A percentile compares a stretch with the other conserved stretches of the same genome.
Evolutionary conservation across 768 basidiomycete genomes (phyloP).

Genomic region (Podaxis carcinomalis): DNA sequence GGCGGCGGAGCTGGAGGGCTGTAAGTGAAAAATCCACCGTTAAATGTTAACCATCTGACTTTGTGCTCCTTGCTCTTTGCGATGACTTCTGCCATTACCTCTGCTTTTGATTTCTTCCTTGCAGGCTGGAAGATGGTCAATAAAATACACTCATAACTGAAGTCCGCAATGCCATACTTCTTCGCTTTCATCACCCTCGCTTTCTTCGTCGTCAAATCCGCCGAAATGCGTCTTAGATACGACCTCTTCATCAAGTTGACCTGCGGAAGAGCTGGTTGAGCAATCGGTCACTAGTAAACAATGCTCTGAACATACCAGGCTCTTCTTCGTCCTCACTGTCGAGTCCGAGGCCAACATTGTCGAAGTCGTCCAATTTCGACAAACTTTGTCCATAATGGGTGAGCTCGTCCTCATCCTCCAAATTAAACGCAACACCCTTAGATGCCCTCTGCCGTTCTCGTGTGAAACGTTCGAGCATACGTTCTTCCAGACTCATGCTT

Average conservation of each 20-base stretch:
- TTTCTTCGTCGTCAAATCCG: conserved; percentile 74
- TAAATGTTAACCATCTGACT: conserved; percentile 37
- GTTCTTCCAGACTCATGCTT: conserved; percentile 89
- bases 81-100: conserved; percentile 97
- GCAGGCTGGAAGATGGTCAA: conserved; percentile 49
- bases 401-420: conserved; percentile 88
- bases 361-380: conserved; percentile 82
- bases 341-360: conserved; percentile 57
- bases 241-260: conserved; percentile 62
- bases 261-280: conserved; percentile 25
- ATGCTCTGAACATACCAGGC: conserved; percentile 28
- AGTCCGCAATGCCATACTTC: conserved; percentile 25
- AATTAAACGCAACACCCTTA: conserved; percentile 77
- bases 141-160: neutral
- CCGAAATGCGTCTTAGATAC: conserved; percentile 79
- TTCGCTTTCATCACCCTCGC: conserved; percentile 47
- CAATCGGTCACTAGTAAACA: neutral
- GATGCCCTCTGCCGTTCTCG: conserved; percentile 78
- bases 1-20: conserved; percentile 64
- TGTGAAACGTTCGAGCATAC: conserved; percentile 96
- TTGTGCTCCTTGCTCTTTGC: conserved; percentile 97
- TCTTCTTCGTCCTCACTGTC: conserved; percentile 59
- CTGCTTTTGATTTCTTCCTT: conserved; percentile 87
- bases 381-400: conserved; percentile 90
- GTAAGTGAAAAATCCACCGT: conserved; percentile 11